Evolutionary conservation across 2,329 filamentous ascomycete genomes (phyloP).

Genomic region (Endothia cerciana): DNA sequence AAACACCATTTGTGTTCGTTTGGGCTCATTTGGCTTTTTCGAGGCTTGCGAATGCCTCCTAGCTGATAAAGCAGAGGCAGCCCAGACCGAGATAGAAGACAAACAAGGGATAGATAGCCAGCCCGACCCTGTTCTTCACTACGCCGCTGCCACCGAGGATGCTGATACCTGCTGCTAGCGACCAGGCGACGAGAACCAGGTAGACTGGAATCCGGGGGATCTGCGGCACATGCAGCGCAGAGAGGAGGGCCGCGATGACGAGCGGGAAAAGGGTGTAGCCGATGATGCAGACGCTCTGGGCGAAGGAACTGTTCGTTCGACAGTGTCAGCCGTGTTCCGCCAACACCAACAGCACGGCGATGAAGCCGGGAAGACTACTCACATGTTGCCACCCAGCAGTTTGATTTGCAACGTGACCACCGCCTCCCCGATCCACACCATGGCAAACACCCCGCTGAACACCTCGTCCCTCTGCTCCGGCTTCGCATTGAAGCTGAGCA

Average conservation of each 20-base stretch:
- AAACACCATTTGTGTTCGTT: background rate
- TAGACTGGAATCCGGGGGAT: slow-evolving; percentile 91
- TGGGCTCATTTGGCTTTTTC: background rate
- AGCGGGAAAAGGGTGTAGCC: slow-evolving; percentile 97
- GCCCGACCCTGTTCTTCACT: slow-evolving; percentile 88
- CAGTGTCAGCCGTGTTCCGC: slow-evolving; percentile 17
- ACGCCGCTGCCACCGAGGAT: slow-evolving; percentile 95
- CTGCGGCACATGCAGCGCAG: slow-evolving; percentile 76
- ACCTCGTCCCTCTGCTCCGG: slow-evolving; percentile 83
- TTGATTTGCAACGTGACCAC: slow-evolving; percentile 98
- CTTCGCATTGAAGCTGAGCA: slow-evolving; percentile 82
- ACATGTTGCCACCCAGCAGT: slow-evolving; percentile 96
- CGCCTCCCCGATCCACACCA: slow-evolving; percentile 96
- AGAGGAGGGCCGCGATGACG: slow-evolving; percentile 88
- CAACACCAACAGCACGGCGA: background rate
- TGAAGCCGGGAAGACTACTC: slow-evolving; percentile 43
- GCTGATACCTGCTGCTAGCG: slow-evolving; percentile 90
- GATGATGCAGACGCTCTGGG: slow-evolving; percentile 96
- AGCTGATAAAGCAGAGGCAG: slow-evolving; percentile 97
- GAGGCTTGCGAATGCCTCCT: slow-evolving; percentile 23
- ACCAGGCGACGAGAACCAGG: slow-evolving; percentile 86
- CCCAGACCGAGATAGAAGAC: slow-evolving; percentile 94
- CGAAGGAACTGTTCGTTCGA: slow-evolving; percentile 74
- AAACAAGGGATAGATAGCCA: slow-evolving; percentile 93
- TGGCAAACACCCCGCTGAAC: slow-evolving; percentile 94